Conservation (phyloP, 1,139 yeast species). For the Pichia sp. region DNA sequence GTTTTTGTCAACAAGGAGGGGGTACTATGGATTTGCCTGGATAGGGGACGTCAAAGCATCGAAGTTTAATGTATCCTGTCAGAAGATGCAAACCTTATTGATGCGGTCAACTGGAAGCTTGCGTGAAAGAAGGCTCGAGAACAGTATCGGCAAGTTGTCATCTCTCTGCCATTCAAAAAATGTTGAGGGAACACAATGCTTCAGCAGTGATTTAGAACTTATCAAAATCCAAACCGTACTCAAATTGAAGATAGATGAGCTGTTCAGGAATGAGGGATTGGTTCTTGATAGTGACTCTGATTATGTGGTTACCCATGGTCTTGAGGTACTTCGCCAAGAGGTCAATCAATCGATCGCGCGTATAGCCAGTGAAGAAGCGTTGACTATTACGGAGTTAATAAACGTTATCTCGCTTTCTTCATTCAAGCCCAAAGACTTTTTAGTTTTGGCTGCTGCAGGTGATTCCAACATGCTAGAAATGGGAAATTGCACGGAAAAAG, state of each 20-base stretch:
- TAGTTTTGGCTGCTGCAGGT: no score
- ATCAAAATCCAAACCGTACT: conserved; percentile 4
- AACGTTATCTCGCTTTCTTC: conserved; percentile 1
- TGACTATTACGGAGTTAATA: conserved; percentile 3
- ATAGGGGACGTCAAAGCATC: conserved; percentile 42
- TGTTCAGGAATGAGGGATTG: neutral
- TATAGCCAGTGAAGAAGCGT: neutral
- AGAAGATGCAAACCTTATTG: neutral
- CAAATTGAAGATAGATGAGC: neutral
- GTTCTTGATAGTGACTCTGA: neutral
- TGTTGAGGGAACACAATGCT: neutral
- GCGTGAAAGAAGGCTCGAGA: conserved; percentile 2
- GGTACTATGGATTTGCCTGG: conserved; percentile 64
- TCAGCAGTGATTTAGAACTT: neutral
- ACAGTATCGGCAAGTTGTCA: conserved; percentile 9
- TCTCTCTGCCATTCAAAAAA: neutral
- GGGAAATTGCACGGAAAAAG: no score
- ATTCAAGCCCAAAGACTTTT: neutral
- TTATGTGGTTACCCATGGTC: conserved; percentile 2
- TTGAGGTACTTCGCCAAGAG: neutral
- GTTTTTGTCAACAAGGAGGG: conserved; percentile 40
- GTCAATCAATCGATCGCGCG: neutral
- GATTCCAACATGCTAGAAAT: no score
- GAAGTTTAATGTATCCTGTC: neutral
- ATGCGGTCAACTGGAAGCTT: neutral